Conservation (phyloP, 352 stramenopile species). For the Phytophthora citricola region DNA sequence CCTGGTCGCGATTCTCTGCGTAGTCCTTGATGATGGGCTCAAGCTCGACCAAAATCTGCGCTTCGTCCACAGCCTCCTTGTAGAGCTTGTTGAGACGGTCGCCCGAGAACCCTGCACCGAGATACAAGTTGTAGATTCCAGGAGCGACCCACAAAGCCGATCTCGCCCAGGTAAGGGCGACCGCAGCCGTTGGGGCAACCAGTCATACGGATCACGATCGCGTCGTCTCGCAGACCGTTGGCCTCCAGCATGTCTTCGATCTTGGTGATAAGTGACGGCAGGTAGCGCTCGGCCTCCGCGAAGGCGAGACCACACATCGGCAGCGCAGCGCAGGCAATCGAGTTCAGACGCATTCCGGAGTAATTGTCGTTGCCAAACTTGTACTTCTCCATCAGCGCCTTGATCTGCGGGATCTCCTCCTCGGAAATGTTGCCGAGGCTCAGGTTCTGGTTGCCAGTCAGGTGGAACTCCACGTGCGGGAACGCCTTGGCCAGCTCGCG, state of each 20-base stretch:
- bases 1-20: constrained; percentile 60
- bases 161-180: constrained; percentile 97
- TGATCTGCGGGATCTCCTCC: constrained; percentile 91
- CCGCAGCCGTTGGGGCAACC: constrained; percentile 98
- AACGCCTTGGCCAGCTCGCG: constrained; percentile 92
- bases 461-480: constrained; percentile 93
- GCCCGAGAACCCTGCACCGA: constrained; percentile 88
- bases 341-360: constrained; percentile 83
- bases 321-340: constrained; percentile 96
- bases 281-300: constrained; percentile 95
- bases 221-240: constrained; percentile 92
- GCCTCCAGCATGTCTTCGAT: constrained; percentile 93
- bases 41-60: constrained; percentile 76
- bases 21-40: constrained; percentile 84
- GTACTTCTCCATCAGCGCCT: constrained; percentile 92
- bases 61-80: constrained; percentile 82
- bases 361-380: constrained; percentile 90
- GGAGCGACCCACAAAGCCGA: constrained; percentile 98
- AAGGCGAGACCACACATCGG: constrained; percentile 98
- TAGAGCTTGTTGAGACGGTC: constrained; percentile 87
- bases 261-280: constrained; percentile 94
- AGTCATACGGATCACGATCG: constrained; percentile 98
- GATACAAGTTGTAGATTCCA: constrained; percentile 97
- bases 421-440: constrained; percentile 94
- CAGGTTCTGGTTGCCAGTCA: constrained; percentile 97